Percentiles rank a stretch among this genome's conserved stretches.
Evolutionary conservation across 2,329 filamentous ascomycete species (phyloP).

Genomic region (Immersiporthe knoxdaviesiana): DNA sequence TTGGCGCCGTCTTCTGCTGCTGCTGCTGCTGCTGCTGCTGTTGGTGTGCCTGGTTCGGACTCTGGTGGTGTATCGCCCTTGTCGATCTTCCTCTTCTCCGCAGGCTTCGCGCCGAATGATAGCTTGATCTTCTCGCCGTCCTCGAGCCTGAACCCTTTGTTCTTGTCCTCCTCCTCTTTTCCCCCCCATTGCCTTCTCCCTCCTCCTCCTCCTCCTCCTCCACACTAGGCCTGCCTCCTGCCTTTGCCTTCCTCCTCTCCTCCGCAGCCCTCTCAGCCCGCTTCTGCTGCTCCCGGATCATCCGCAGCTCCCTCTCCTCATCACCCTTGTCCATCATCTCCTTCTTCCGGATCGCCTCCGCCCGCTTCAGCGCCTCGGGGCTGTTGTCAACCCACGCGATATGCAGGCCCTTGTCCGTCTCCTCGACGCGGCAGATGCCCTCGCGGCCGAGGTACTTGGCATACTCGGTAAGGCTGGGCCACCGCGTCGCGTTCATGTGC

Average conservation of each 20-base stretch:
- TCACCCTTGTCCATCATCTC: constrained; percentile 89
- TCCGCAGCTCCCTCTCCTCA: constrained; percentile 82
- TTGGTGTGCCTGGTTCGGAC: constrained; percentile 17
- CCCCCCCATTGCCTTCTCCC: constrained; percentile 46
- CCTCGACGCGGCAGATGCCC: constrained; percentile 87
- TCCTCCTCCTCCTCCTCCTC: constrained; percentile 40
- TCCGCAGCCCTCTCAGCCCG: constrained; percentile 68
- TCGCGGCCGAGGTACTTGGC: constrained; percentile 84
- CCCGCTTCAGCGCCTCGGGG: constrained; percentile 77
- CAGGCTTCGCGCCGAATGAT: constrained; percentile 60
- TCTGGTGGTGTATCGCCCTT: constrained; percentile 25
- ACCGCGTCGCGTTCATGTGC: constrained; percentile 93
- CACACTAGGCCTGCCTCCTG: constrained; percentile 42
- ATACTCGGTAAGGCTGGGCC: constrained; percentile 87
- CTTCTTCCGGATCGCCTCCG: constrained; percentile 80
- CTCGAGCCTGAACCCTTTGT: constrained; percentile 58
- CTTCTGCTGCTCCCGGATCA: constrained; percentile 83
- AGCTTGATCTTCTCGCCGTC: constrained; percentile 79
- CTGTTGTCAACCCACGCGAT: constrained; percentile 92
- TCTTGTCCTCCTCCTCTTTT: constrained; percentile 41
- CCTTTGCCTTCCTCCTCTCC: constrained; percentile 45
- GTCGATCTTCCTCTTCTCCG: constrained; percentile 27
- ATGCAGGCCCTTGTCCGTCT: constrained; percentile 82
- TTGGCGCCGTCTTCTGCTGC: constrained; percentile 29
- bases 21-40: constrained; percentile 14